These are phyloP conservation scores for Clarireedia hainanense DNA, from an alignment of 2,329 filamentous ascomycete genomes.

Conservation along the genomic window DNA sequence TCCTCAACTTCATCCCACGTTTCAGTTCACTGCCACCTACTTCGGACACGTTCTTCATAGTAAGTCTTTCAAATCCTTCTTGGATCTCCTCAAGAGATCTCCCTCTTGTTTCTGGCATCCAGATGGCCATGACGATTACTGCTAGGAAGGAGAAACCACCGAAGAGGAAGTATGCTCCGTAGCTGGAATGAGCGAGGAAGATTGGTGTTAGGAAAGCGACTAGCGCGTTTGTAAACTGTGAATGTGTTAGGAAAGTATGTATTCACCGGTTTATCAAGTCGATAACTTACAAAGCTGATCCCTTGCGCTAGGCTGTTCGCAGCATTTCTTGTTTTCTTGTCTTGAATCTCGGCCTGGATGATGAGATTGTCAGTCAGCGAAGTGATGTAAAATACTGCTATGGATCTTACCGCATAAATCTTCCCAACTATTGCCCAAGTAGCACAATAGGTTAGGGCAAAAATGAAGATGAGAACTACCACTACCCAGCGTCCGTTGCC, in stretches of 20 bases:
- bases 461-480: slow-evolving; percentile 41
- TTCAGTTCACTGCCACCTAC: background rate
- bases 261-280: slow-evolving; percentile 7
- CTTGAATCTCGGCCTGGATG: slow-evolving; percentile 39
- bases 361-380: background rate
- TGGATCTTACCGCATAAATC: slow-evolving; percentile 36
- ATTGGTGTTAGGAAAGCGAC: slow-evolving; percentile 27
- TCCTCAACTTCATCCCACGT: background rate
- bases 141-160: slow-evolving; percentile 20
- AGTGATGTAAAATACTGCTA: slow-evolving; percentile 18
- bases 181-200: slow-evolving; percentile 16
- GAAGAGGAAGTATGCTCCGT: slow-evolving; percentile 19
- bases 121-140: slow-evolving; percentile 16
- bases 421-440: slow-evolving; percentile 47
- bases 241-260: slow-evolving; percentile 9
- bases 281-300: slow-evolving; percentile 30
- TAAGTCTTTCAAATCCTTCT: background rate
- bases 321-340: slow-evolving; percentile 42
- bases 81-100: slow-evolving; percentile 19
- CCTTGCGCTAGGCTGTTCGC: slow-evolving; percentile 43
- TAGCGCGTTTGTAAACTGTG: slow-evolving; percentile 30
- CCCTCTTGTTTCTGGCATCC: slow-evolving; percentile 24
- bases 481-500: slow-evolving; percentile 41
- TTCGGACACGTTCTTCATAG: background rate
- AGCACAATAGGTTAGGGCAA: slow-evolving; percentile 36